Conservation (phyloP, 768 basidiomycete genomes). For the Cyathus striatus region DNA sequence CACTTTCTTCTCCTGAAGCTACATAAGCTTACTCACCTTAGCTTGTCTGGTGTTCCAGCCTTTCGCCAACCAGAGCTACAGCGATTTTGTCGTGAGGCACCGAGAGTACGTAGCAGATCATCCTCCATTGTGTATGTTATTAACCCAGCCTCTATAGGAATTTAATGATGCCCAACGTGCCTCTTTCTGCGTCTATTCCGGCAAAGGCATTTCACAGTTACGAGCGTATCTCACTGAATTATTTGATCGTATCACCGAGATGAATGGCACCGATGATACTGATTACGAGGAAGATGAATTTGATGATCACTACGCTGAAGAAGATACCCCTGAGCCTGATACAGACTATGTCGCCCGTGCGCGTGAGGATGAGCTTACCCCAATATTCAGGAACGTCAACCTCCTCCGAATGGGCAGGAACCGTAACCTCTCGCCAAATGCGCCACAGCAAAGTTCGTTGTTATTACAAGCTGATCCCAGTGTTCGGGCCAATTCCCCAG, state of each 20-base stretch:
- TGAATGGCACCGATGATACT: slow-evolving; percentile 63
- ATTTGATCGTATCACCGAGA: slow-evolving; percentile 71
- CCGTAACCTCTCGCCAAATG: slow-evolving; percentile 7
- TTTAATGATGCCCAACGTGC: slow-evolving; percentile 86
- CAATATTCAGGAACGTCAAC: slow-evolving; percentile 18
- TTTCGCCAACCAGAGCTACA: slow-evolving; percentile 86
- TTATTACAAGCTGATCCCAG: slow-evolving; percentile 28
- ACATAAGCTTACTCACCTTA: slow-evolving; percentile 90
- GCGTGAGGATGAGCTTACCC: slow-evolving; percentile 25
- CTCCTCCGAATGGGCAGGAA: slow-evolving; percentile 7
- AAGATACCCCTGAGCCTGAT: slow-evolving; percentile 42
- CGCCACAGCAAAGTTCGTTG: slow-evolving; percentile 26
- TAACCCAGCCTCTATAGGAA: slow-evolving; percentile 49
- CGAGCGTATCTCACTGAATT: slow-evolving; percentile 73
- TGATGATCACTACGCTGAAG: slow-evolving; percentile 45
- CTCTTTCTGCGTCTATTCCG: slow-evolving; percentile 96
- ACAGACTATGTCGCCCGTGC: slow-evolving; percentile 23
- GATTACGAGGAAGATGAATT: slow-evolving; percentile 64
- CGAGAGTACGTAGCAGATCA: slow-evolving; percentile 50
- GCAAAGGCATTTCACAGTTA: slow-evolving; percentile 81
- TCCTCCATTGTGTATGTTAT: background rate
- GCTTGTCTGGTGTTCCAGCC: slow-evolving; percentile 92
- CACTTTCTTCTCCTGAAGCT: slow-evolving; percentile 86
- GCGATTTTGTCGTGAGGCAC: slow-evolving; percentile 84
- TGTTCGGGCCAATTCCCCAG: slow-evolving; percentile 18